phyloP scores from a whole-genome alignment of 2,329 filamentous ascomycete species.

The Trichoderma sp. region DNA sequence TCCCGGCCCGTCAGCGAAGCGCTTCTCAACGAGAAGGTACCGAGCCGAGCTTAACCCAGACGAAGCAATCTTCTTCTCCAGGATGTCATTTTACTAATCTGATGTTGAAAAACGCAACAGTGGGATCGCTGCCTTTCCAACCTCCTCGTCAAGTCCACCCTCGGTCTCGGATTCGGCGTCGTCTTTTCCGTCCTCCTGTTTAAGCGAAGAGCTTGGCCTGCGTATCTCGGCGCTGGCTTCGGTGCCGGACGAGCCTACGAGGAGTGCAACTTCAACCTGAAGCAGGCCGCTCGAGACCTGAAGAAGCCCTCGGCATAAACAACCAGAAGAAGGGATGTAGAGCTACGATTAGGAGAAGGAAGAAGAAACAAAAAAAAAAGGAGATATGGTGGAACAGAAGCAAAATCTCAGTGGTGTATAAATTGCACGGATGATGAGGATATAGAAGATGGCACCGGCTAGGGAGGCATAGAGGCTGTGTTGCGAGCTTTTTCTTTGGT shows the following conservation, averaged over 20 bases:
- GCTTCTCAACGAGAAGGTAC: conserved; percentile 97
- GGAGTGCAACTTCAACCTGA: conserved; percentile 85
- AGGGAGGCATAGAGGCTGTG: conserved; percentile 22
- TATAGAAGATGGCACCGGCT: conserved; percentile 23
- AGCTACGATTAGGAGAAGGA: neutral
- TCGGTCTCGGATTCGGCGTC: conserved; percentile 95
- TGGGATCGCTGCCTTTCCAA: conserved; percentile 99
- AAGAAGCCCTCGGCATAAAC: conserved; percentile 49
- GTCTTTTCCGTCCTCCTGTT: conserved; percentile 98
- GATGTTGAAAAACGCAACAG: conserved; percentile 45
- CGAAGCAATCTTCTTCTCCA: conserved; percentile 24
- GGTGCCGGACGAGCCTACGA: conserved; percentile 96
- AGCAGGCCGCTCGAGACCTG: conserved; percentile 58
- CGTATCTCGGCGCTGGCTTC: conserved; percentile 91
- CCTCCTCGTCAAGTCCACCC: conserved; percentile 91
- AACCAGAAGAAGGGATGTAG: neutral
- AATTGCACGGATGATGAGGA: conserved; percentile 17
- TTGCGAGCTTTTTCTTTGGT: conserved; percentile 13
- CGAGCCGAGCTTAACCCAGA: conserved; percentile 20
- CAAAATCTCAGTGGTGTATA: conserved; percentile 6
- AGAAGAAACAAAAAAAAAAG: neutral
- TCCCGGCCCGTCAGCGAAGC: conserved; percentile 93
- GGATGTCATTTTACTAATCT: neutral
- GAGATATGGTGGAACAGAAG: neutral
- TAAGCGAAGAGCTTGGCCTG: conserved; percentile 96